These are phyloP conservation scores for Scytalidium lignicola DNA, from an alignment of 2,329 filamentous ascomycete species.

Conservation along the genomic window DNA sequence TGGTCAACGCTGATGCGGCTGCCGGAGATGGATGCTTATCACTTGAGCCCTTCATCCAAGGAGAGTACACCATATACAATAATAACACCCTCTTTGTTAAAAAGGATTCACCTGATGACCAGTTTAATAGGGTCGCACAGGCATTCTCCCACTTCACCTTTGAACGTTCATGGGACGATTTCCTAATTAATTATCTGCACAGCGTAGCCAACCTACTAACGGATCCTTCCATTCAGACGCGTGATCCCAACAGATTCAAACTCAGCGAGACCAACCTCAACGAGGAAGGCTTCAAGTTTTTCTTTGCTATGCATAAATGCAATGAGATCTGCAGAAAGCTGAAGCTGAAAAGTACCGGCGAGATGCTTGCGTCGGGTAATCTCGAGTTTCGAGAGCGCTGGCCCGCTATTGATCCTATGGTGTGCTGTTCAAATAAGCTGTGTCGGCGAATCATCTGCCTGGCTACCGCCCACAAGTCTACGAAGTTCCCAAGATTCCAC, in stretches of 20 bases:
- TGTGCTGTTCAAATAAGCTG: constrained; percentile 36
- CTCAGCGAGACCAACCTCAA: constrained; percentile 29
- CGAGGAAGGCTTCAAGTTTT: constrained; percentile 33
- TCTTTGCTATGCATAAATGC: constrained; percentile 32
- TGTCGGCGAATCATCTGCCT: constrained; percentile 30
- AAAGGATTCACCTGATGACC: constrained; percentile 15
- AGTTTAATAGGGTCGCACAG: constrained; percentile 29
- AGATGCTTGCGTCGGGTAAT: constrained; percentile 15
- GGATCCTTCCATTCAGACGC: constrained; percentile 34
- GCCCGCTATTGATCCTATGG: constrained; percentile 25
- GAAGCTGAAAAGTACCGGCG: constrained; percentile 21
- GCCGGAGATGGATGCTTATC: constrained; percentile 22
- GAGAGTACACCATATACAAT: constrained; percentile 36
- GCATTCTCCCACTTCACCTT: constrained; percentile 39
- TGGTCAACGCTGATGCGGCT: constrained; percentile 1
- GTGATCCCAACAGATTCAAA: constrained; percentile 28
- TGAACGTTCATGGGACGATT: constrained; percentile 32
- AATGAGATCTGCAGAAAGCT: constrained; percentile 29
- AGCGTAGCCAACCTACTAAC: constrained; percentile 32
- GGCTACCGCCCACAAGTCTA: constrained; percentile 15
- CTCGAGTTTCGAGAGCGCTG: constrained; percentile 28
- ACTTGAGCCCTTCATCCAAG: constrained; percentile 32
- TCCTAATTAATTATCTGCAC: constrained; percentile 33
- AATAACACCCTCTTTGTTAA: constrained; percentile 29
- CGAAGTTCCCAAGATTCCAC: constrained; percentile 20